These are phyloP conservation scores for Naematelia encephala DNA, from an alignment of 768 basidiomycete genomes.

Conservation along the genomic window DNA sequence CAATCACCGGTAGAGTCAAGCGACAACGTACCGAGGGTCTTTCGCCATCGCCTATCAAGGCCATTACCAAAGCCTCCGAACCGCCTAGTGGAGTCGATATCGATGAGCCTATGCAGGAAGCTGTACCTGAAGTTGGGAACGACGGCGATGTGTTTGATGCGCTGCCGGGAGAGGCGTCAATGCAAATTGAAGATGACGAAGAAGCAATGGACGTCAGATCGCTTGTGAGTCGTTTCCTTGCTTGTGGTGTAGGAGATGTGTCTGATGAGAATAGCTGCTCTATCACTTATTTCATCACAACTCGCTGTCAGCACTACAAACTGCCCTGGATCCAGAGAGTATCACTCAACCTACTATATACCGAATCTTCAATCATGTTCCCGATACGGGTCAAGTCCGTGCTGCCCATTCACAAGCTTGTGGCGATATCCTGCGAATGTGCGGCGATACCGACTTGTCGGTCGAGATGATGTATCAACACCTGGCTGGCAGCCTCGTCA, in stretches of 20 bases:
- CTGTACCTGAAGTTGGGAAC: neutral
- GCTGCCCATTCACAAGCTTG: slow-evolving; percentile 10
- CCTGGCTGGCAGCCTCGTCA: slow-evolving; percentile 3
- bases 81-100: neutral
- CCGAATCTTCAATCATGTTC: slow-evolving; percentile 22
- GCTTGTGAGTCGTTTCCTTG: slow-evolving; percentile 21
- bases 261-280: slow-evolving; percentile 20
- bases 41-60: slow-evolving; percentile 9
- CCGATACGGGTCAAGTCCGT: neutral
- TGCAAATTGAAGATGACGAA: neutral
- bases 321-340: slow-evolving; percentile 5
- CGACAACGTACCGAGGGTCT: slow-evolving; percentile 23
- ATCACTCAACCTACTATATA: slow-evolving; percentile 24
- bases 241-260: neutral
- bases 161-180: neutral
- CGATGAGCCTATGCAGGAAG: neutral
- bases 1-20: slow-evolving; percentile 17
- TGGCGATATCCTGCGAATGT: slow-evolving; percentile 25
- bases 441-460: slow-evolving; percentile 14
- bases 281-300: slow-evolving; percentile 35
- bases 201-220: slow-evolving; percentile 7
- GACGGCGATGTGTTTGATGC: neutral
- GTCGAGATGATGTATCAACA: neutral
- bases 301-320: slow-evolving; percentile 14
- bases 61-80: neutral